Percentiles rank a stretch among this genome's conserved stretches.
Evolutionary conservation across 1,284 basidiomycete species (phyloP).

Genomic region (Papiliotrema laurentii): DNA sequence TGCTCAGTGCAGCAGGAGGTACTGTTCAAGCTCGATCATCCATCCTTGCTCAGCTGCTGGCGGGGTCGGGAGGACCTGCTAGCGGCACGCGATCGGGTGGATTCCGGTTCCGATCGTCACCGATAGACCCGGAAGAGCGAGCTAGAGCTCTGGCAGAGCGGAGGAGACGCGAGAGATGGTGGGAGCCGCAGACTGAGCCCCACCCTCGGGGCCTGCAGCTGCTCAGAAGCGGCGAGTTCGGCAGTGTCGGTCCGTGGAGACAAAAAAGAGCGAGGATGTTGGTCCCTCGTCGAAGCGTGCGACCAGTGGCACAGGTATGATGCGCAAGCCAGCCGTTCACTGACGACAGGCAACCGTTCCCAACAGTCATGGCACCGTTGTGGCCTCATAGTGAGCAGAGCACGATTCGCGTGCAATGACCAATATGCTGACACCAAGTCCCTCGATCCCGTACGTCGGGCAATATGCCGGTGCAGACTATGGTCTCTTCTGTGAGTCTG

Average conservation of each 20-base stretch:
- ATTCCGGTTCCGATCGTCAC: not conserved
- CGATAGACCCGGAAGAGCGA: conserved; percentile 4
- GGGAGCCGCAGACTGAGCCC: conserved; percentile 58
- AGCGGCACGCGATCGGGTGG: not conserved
- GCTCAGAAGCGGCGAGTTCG: conserved; percentile 79
- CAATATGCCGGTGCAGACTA: conserved; percentile 65
- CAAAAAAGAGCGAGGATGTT: conserved; percentile 7
- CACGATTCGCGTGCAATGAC: no score
- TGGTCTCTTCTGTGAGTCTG: conserved; percentile 29
- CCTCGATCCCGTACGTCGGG: conserved; percentile 81
- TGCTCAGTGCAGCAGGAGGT: conserved; percentile 15
- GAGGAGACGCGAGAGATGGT: conserved; percentile 31
- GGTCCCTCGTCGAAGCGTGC: conserved; percentile 8
- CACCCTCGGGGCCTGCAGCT: conserved; percentile 66
- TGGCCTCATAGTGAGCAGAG: conserved; percentile 61
- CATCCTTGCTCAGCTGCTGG: conserved; percentile 22
- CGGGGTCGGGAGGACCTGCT: conserved; percentile 4
- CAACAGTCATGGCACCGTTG: conserved; percentile 79
- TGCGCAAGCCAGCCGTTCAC: conserved; percentile 2
- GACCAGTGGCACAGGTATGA: not conserved
- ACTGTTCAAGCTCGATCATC: conserved; percentile 9
- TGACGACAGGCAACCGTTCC: conserved; percentile 64
- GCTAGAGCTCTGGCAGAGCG: conserved; percentile 13
- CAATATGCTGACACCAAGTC: conserved; percentile 23
- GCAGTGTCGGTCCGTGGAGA: conserved; percentile 48